These are phyloP conservation scores for Fusarium equiseti DNA, from an alignment of 2,329 filamentous ascomycete genomes.

Conservation along the genomic window DNA sequence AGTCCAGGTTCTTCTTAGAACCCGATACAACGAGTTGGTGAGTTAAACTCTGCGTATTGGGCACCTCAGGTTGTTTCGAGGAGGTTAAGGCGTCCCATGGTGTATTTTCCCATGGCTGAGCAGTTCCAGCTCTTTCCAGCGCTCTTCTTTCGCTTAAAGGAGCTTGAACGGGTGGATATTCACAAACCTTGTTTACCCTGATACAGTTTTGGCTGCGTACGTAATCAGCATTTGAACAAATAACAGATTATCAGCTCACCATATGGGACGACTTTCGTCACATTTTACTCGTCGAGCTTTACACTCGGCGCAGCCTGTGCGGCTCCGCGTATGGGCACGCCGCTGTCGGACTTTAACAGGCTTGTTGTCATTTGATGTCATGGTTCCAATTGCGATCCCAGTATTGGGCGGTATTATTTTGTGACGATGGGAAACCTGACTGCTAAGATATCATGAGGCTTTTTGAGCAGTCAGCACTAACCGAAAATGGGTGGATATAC, in stretches of 20 bases:
- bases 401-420: neutral
- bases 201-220: conserved; percentile 9
- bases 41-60: neutral
- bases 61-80: neutral
- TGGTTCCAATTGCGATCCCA: neutral
- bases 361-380: neutral
- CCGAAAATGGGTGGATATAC: neutral
- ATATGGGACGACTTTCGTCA: conserved; percentile 19
- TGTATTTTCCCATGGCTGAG: conserved; percentile 7
- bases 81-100: conserved; percentile 12
- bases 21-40: conserved; percentile 9
- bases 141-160: conserved; percentile 12
- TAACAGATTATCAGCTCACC: neutral
- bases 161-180: conserved; percentile 2
- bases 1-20: neutral
- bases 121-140: conserved; percentile 4
- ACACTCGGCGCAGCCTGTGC: conserved; percentile 16
- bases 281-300: conserved; percentile 10
- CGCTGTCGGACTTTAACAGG: conserved; percentile 9
- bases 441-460: neutral
- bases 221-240: conserved; percentile 1
- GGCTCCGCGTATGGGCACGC: conserved; percentile 19
- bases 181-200: neutral
- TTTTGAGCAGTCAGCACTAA: conserved; percentile 2
- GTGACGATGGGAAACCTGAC: neutral